These are phyloP conservation scores for Carex littledalei DNA, from an alignment of 176 grass and related monocot genomes.

Conservation along the genomic window DNA sequence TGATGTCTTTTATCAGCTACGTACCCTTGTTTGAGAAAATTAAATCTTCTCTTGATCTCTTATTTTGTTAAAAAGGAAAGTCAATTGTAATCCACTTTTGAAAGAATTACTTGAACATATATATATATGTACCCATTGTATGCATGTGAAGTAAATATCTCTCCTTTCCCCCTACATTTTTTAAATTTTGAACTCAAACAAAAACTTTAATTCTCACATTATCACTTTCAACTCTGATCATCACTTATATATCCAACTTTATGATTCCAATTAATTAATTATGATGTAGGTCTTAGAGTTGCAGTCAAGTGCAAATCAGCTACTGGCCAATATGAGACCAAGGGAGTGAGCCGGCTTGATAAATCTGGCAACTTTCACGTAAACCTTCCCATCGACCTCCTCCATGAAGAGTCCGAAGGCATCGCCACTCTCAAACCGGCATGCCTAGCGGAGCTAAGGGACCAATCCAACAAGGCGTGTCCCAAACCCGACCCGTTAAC, in stretches of 20 bases:
- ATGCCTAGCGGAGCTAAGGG: constrained; percentile 3
- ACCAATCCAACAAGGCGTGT: constrained; percentile 7
- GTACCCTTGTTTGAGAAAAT: not conserved
- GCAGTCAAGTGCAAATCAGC: constrained; percentile 23
- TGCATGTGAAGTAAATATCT: not conserved
- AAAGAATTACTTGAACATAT: not conserved
- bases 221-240: not conserved
- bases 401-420: constrained; percentile 1
- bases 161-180: not conserved
- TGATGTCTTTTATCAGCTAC: not conserved
- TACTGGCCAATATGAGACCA: constrained; percentile 6
- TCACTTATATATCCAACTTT: too few relatives aligned
- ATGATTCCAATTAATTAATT: not conserved
- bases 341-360: constrained; percentile 13
- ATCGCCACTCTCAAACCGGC: constrained; percentile 4
- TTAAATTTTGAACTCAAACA: not conserved
- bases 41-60: not conserved
- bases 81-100: not conserved
- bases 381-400: constrained; percentile 8
- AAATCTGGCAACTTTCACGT: constrained; percentile 22
- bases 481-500: constrained; percentile 15
- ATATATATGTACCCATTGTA: not conserved
- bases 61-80: not conserved
- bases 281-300: constrained; percentile 7
- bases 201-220: not conserved